Percentiles rank a stretch among this genome's conserved stretches.
phyloP scores from a whole-genome alignment of 352 stramenopile genomes.

The Phytophthora litchii region DNA sequence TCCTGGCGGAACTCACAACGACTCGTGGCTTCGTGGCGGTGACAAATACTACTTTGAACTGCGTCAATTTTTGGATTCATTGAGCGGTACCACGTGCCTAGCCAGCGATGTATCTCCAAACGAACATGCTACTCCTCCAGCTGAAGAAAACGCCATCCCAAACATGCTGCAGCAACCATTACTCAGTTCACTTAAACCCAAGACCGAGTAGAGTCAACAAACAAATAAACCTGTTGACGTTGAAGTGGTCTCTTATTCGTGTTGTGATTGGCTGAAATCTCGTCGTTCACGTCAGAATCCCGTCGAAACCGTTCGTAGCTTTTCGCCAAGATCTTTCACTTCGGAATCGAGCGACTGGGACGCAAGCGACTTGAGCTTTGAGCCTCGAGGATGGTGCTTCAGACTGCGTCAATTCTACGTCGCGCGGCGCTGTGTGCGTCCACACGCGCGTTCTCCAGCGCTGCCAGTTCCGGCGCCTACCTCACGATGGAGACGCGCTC shows the following conservation, averaged over 20 bases:
- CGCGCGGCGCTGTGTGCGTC: slow-evolving; percentile 23
- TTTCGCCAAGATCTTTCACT: slow-evolving; percentile 30
- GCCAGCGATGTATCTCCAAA: slow-evolving; percentile 15
- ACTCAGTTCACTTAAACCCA: slow-evolving; percentile 48
- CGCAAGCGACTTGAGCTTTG: slow-evolving; percentile 2
- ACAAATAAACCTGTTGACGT: slow-evolving; percentile 8
- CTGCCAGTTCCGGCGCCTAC: slow-evolving; percentile 61
- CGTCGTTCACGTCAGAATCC: slow-evolving; percentile 28
- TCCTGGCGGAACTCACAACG: slow-evolving; percentile 94
- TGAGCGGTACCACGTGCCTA: slow-evolving; percentile 33
- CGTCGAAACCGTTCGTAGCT: slow-evolving; percentile 7
- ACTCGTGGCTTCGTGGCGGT: slow-evolving; percentile 92
- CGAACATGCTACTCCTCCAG: slow-evolving; percentile 3
- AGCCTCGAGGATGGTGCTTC: slow-evolving; percentile 32
- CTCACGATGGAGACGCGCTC: slow-evolving; percentile 88
- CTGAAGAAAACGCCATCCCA: slow-evolving; percentile 68
- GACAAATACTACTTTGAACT: slow-evolving; percentile 85
- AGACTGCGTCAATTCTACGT: slow-evolving; percentile 35
- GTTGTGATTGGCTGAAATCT: slow-evolving; percentile 31
- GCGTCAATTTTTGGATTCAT: slow-evolving; percentile 63
- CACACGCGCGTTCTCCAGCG: slow-evolving; percentile 33
- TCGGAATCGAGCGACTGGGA: slow-evolving; percentile 16
- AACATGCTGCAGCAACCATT: slow-evolving; percentile 74
- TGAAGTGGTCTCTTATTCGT: slow-evolving; percentile 27
- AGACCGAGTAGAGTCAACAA: slow-evolving; percentile 26